phyloP scores from a whole-genome alignment of 2,329 filamentous ascomycete genomes.

The Clonostachys sp. region DNA sequence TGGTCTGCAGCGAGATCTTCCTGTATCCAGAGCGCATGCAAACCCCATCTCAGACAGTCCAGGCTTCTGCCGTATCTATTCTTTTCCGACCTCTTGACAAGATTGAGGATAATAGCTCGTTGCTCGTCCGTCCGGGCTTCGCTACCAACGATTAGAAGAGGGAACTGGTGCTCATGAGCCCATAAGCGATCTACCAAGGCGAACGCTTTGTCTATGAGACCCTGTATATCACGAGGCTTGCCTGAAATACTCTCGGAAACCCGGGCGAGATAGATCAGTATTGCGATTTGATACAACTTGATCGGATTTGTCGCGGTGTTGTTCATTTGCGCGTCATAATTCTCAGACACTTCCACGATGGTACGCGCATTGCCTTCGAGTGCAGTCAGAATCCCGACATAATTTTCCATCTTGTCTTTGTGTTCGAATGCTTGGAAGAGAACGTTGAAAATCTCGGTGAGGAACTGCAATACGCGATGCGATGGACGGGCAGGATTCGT shows the following conservation, averaged over 20 bases:
- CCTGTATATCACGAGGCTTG: slow-evolving; percentile 2
- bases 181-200: slow-evolving; percentile 8
- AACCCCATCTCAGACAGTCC: slow-evolving; percentile 9
- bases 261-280: slow-evolving; percentile 21
- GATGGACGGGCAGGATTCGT: no score
- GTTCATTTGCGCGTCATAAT: not conserved
- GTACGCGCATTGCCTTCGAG: no score
- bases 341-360: no score
- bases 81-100: slow-evolving; percentile 16
- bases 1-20: slow-evolving; percentile 17
- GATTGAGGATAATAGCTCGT: slow-evolving; percentile 7
- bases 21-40: slow-evolving; percentile 25
- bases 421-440: no score
- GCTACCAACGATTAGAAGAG: slow-evolving; percentile 12
- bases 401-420: no score
- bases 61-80: slow-evolving; percentile 10
- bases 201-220: slow-evolving; percentile 16
- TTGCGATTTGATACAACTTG: slow-evolving; percentile 17
- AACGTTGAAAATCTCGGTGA: no score
- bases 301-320: slow-evolving; percentile 1
- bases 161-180: slow-evolving; percentile 12
- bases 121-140: slow-evolving; percentile 14
- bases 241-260: slow-evolving; percentile 6
- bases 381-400: no score
- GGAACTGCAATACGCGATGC: no score